Evolutionary conservation across 2,329 filamentous ascomycete genomes (phyloP).

Genomic region (Colletotrichum sp.): DNA sequence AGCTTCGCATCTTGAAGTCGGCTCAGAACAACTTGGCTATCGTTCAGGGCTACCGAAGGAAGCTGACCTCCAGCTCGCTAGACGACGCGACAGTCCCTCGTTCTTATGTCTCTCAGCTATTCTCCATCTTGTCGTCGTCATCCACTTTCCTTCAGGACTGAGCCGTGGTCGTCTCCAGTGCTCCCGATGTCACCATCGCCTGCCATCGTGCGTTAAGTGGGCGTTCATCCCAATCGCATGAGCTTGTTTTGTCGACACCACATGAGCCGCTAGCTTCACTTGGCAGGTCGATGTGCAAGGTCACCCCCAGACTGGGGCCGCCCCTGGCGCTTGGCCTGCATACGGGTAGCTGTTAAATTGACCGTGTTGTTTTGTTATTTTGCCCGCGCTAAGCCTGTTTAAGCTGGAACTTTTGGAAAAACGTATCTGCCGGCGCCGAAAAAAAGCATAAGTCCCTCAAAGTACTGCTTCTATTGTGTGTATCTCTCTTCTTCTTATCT

Average conservation of each 20-base stretch:
- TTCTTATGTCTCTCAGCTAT: neutral
- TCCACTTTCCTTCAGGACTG: neutral
- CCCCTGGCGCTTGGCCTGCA: neutral
- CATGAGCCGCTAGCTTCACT: conserved; percentile 6
- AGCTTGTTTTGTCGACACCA: neutral
- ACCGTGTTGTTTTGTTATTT: too few species aligned
- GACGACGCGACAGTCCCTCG: neutral
- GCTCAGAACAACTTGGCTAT: neutral
- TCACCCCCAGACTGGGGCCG: neutral
- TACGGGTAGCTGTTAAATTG: too few species aligned
- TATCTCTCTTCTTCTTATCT: too few species aligned
- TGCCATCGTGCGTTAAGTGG: neutral
- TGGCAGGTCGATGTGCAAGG: conserved; percentile 1
- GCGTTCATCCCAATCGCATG: neutral
- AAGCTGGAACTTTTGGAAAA: too few species aligned
- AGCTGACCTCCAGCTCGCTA: neutral
- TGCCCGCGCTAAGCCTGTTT: too few species aligned
- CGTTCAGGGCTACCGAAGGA: neutral
- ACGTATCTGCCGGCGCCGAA: too few species aligned
- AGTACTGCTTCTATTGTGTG: too few species aligned
- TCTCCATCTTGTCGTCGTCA: neutral
- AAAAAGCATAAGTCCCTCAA: too few species aligned
- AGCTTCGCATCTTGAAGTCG: conserved; percentile 4
- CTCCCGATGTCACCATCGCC: neutral
- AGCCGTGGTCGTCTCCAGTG: neutral